Base-by-base conservation (phyloP, 129 eudicot species). In the carrot (Daucus carota) region DNA sequence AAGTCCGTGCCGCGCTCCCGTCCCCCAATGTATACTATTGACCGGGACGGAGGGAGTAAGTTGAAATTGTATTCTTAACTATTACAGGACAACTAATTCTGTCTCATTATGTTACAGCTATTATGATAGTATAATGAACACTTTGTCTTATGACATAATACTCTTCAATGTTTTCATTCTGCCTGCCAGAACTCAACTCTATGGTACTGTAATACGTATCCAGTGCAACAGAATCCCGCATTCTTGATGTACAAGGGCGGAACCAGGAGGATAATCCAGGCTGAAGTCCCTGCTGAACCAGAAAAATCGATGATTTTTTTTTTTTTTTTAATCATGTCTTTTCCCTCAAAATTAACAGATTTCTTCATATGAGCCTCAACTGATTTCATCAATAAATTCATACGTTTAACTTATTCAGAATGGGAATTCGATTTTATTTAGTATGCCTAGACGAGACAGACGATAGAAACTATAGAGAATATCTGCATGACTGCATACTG, bases 71-170 rank as follows among this genome's bases (percentile, higher is more conserved):
- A 36, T 36, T 36, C 5, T 1, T 5, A 36, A 36, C 40, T 36
- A 36, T 36, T 36, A 36, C 63, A 15, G 3, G 41, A 31, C 42
- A 67, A 44, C 44, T 17, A 67, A 17, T 4, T 6, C 3, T 67
- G 72, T 34, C 41, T 34, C 42, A 67, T 67, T 67, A 34, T 67
- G 72, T 67, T 18, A 57, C 65, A 57, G 65, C 65, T 57, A 57
- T n/a, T 24, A n/a, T 34, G 43, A 17, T 13, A 67, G 18, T 18
- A 5, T 13, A 67, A 13, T 28, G 41, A 28, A 31, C 70, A 65
- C 70, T 32, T 29, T 14, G 36, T 65, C 40, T 57, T 57, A 9
- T 57, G 65, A 54, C 62, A 52, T 20, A 20, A 52, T 36, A 36
- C 40, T 36, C 5, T 36, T 36, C 40, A 36, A 36, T 1, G 40